phyloP scores from a whole-genome alignment of 2,329 filamentous ascomycete genomes.

The Fusarium stilboides region DNA sequence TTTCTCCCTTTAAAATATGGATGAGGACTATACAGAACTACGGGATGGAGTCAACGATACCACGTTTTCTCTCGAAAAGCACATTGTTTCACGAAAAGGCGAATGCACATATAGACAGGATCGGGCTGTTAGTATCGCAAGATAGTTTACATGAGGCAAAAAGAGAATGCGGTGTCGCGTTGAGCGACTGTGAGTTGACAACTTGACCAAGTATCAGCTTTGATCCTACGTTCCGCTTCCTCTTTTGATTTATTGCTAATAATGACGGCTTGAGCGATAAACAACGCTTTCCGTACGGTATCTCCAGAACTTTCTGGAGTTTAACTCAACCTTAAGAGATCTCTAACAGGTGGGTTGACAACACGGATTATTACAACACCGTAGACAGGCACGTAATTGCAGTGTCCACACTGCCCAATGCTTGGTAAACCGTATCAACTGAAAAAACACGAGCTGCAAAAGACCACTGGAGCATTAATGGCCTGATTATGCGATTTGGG shows the following conservation, averaged over 20 bases:
- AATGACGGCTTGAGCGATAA: background rate
- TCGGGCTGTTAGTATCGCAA: constrained; percentile 35
- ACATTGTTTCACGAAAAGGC: constrained; percentile 22
- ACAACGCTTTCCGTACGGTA: background rate
- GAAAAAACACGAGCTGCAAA: too few relatives aligned
- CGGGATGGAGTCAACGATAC: constrained; percentile 21
- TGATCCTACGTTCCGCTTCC: constrained; percentile 20
- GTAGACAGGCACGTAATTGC: background rate
- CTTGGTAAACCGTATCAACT: background rate
- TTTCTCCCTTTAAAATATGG: constrained; percentile 27
- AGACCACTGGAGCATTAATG: background rate
- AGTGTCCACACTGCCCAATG: background rate
- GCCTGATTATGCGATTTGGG: background rate
- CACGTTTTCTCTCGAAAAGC: constrained; percentile 22
- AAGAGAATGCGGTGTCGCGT: constrained; percentile 37
- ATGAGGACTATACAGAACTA: constrained; percentile 37
- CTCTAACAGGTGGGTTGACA: background rate
- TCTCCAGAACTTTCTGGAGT: background rate
- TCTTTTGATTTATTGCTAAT: constrained; percentile 42
- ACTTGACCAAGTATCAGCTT: constrained; percentile 42
- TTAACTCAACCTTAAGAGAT: background rate
- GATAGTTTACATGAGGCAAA: constrained; percentile 36
- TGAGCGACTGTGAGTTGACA: constrained; percentile 34
- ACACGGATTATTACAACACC: background rate
- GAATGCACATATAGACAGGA: constrained; percentile 41